Evolutionary conservation across 176 grass and related monocot species (phyloP).

Genomic region (Aegilops tauschii): DNA sequence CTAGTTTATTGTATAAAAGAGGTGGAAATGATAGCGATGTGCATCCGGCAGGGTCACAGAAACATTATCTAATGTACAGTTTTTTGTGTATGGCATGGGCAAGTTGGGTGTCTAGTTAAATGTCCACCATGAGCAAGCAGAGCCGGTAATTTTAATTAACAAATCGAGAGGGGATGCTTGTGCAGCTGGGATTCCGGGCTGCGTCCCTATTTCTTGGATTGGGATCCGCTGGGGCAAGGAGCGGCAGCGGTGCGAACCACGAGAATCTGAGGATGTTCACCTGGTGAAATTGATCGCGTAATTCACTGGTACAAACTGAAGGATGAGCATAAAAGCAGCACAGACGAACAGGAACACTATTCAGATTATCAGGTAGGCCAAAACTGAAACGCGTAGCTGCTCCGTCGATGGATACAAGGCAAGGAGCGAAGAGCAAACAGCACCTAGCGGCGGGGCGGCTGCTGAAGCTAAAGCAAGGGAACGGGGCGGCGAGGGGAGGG

Average conservation of each 20-base stretch:
- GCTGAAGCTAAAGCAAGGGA: no score
- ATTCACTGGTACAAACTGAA: no score
- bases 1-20: no score
- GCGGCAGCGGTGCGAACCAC: not conserved
- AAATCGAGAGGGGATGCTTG: not conserved
- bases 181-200: constrained; percentile 3
- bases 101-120: not conserved
- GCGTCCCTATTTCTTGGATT: constrained; percentile 25
- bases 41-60: not conserved
- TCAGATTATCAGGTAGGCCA: no score
- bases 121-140: no score
- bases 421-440: no score
- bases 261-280: not conserved
- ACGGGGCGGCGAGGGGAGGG: no score
- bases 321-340: not conserved
- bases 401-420: no score
- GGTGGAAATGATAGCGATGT: not conserved
- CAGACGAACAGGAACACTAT: not conserved
- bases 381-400: no score
- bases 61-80: not conserved
- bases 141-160: not conserved
- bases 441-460: no score
- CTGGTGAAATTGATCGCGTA: not conserved
- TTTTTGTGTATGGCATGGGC: not conserved
- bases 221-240: not conserved